Conservation (phyloP, 139 green algal genomes). For the Chlorella sorokiniana region DNA sequence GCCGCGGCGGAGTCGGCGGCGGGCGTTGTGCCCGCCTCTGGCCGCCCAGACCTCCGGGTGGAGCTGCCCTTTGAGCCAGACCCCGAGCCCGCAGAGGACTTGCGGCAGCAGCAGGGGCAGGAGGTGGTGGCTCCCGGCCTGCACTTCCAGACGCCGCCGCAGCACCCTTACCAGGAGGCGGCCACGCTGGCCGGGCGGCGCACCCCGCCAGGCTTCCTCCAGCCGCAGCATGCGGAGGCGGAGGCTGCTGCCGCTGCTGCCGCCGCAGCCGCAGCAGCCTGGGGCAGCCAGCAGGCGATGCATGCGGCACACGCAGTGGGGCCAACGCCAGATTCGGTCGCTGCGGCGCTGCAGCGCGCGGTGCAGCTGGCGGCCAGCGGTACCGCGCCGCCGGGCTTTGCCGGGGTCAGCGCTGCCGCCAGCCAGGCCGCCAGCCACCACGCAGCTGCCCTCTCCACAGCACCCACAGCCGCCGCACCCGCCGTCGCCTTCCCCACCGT, state of each 20-base stretch:
- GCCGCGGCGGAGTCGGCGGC: neutral
- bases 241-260: neutral
- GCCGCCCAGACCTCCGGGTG: neutral
- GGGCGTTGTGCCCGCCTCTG: neutral
- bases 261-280: neutral
- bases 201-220: neutral
- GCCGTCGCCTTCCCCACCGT: neutral
- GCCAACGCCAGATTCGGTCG: conserved; percentile 9
- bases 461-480: neutral
- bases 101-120: neutral
- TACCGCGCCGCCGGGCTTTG: too few relatives aligned
- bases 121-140: neutral
- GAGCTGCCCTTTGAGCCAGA: neutral
- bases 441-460: neutral
- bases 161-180: neutral
- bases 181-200: neutral
- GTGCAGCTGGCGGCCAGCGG: conserved; percentile 2
- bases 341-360: conserved; percentile 17
- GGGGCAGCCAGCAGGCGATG: neutral
- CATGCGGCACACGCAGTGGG: neutral
- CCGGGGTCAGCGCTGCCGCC: neutral
- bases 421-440: neutral
- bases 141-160: neutral
- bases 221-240: conserved; percentile 1
- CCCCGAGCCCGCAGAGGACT: neutral